Conservation (phyloP, 2,329 filamentous ascomycete species). For the Alternaria sp. region DNA sequence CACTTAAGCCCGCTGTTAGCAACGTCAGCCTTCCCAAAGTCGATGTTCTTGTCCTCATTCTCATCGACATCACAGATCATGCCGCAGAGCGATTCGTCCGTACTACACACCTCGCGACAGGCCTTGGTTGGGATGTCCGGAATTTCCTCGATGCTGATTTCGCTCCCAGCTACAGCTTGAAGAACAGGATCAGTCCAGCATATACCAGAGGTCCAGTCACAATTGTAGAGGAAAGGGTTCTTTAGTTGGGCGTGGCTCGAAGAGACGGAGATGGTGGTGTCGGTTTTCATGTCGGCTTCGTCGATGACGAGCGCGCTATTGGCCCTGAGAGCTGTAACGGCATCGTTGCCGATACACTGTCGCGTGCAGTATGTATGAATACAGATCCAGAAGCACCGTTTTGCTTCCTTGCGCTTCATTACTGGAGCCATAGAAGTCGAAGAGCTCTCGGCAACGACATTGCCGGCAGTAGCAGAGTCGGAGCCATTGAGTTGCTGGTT, state of each 20-base stretch:
- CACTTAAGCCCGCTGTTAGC: not conserved
- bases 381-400: slow-evolving; percentile 5
- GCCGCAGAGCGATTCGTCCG: not conserved
- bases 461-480: not conserved
- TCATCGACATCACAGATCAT: not conserved
- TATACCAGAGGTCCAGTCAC: not conserved
- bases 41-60: not conserved
- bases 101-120: slow-evolving; percentile 6
- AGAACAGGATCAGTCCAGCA: not conserved
- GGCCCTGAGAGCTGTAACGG: not conserved
- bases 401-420: not conserved
- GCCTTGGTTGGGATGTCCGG: slow-evolving; percentile 1
- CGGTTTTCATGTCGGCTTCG: slow-evolving; percentile 1
- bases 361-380: not conserved
- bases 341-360: not conserved
- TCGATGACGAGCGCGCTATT: slow-evolving; percentile 7
- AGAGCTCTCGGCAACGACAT: not conserved
- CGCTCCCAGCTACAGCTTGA: slow-evolving; percentile 1
- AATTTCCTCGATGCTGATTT: not conserved
- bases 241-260: slow-evolving; percentile 2
- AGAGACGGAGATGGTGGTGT: slow-evolving; percentile 1
- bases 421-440: not conserved
- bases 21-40: not conserved
- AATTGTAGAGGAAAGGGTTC: not conserved
- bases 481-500: not conserved